phyloP scores from a whole-genome alignment of 2,329 filamentous ascomycete species.

The Aspergillus thermomutatus region DNA sequence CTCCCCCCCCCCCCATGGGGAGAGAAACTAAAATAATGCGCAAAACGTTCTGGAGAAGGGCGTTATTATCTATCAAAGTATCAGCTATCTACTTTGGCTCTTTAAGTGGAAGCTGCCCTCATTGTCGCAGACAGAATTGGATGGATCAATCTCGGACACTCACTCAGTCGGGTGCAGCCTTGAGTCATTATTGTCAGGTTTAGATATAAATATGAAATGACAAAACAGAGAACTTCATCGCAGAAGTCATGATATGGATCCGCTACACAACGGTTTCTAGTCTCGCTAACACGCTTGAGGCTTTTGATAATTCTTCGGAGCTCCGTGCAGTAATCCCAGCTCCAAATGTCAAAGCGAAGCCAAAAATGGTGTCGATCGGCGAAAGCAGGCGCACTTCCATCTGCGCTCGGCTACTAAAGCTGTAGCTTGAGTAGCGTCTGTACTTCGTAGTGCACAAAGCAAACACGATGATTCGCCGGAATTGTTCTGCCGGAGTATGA shows the following conservation, averaged over 20 bases:
- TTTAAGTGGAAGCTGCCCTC: not conserved
- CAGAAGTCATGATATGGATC: not conserved
- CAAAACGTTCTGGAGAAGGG: not conserved
- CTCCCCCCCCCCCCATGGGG: not conserved
- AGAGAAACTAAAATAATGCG: not conserved
- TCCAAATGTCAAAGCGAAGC: not conserved
- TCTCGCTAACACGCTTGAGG: not conserved
- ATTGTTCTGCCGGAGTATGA: not conserved
- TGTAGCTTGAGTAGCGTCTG: not conserved
- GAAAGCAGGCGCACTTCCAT: not conserved
- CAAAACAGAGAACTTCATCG: not conserved
- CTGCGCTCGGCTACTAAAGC: not conserved
- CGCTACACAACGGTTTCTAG: not conserved
- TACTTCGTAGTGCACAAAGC: not conserved
- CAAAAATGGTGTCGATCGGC: not conserved
- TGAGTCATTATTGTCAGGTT: not conserved
- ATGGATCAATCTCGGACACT: not conserved
- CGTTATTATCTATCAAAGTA: not conserved
- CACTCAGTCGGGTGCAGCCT: not conserved
- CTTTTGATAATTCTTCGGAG: not conserved
- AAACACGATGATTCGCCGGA: not conserved
- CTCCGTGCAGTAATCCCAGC: not conserved
- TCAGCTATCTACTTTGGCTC: not conserved
- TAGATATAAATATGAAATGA: not conserved
- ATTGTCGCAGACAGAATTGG: not conserved